Base-by-base conservation (phyloP, 257 asterid genomes). In the Cinchona pubescens region DNA sequence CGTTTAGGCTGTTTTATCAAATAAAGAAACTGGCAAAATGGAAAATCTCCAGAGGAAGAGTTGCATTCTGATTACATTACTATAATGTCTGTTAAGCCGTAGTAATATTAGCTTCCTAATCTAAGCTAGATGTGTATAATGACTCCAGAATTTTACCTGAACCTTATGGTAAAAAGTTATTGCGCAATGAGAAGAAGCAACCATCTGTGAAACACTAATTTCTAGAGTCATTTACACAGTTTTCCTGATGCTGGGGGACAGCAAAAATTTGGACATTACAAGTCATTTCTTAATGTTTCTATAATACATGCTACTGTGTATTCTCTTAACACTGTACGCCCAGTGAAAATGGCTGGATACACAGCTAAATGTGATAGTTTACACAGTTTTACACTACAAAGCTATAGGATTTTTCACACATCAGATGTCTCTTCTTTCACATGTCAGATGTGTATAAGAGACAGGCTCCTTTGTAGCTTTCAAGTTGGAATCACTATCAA, bases 321-420 rank as follows among this genome's bases (percentile, higher is more conserved):
- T 69, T 82, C 87, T 75, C 88, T 53, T 80, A 85, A 86, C 79
- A 83, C 85, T 35, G 61, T 45, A 73, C 83, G 90, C 88, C 97
- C 97, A 89, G 62, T 76, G 82, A 84, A 91, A 91, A 91, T 81
- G 79, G 72, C 85, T 86, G 97, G 90, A 74, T 91, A 60, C 70
- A 81, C 70, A 77, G 71, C 82, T 82, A 88, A n/a, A n/a, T 60
- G 70, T 72, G 63, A 78, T 78, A 68, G 83, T 86, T 79, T 71
- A 68, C n/a, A 59, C 34, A 78, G 76, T 66, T 74, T 79, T 64
- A 63, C 59, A n/a, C n/a, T n/a, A 69, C 77, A 82, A 53, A 72
- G 55, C 76, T 68, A 85, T 76, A 75, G n/a, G n/a, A n/a, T n/a
- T n/a, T n/a, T n/a, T n/a, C n/a, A n/a, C n/a, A n/a, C n/a, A n/a